Base-by-base conservation (phyloP, 2,329 filamentous ascomycete species). In the Chaetomium globosum region DNA sequence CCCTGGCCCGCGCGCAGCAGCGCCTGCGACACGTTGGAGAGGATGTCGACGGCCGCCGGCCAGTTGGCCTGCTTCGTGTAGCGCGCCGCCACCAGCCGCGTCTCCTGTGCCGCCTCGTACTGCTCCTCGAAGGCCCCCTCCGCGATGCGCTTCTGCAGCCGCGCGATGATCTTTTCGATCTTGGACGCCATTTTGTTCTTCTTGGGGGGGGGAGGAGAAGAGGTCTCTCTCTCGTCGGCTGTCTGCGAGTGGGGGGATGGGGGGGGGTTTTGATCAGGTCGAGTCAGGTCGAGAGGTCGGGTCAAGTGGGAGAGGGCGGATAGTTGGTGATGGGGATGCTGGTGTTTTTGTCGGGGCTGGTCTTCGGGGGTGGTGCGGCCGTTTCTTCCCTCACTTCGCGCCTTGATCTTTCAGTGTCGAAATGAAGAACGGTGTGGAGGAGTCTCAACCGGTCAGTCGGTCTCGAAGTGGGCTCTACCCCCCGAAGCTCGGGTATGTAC, bases 21-120 rank as follows among this genome's bases (percentile, higher is more conserved):
- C 31, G 93, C 89, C 71, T 91, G 88, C 1, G 94, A 90, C 68
- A 97, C 95, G 70, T 86, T 89, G 77, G 86, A 89, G 70, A 99
- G 85, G 70, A 98, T 90, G 71, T 97, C 91, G 75, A 93, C 89
- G 56, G 96, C 95, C 13, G 92, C 89, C 71, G 84, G 77, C 85
- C 91, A 97, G 83, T 94, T 94, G 67, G 86, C 82, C 52, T 89
- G 85, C 81, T 98, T 98, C 77, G 94, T 88, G 80, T 99, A 96
- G 65, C 96, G 93, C 48, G 92, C 90, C 67, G 93, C 93, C 71
- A 97, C 94, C 62, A 97, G 93, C 68, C 95, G 92, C 71, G 97
- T 92, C 82, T 99, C 95, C 79, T 99, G 95, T 80, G 98, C 94
- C 65, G 95, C 95, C 85, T 99, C 95, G 82, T 99, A 99, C 65